Evolutionary conservation across 2,329 filamentous ascomycete species (phyloP).

Genomic region (Verticillium nubilum): DNA sequence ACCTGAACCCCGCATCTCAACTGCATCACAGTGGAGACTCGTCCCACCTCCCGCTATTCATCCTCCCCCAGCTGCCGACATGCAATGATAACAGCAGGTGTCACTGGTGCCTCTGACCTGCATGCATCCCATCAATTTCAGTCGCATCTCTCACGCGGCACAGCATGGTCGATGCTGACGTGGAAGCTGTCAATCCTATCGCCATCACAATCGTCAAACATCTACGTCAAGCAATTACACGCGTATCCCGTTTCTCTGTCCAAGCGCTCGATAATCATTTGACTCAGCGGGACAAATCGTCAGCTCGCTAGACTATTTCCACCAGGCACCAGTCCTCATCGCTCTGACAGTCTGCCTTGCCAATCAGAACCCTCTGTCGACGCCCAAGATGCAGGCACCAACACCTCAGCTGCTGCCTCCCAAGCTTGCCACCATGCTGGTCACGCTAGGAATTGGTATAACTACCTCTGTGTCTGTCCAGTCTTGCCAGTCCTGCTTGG

Average conservation of each 20-base stretch:
- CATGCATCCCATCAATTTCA: too few species aligned
- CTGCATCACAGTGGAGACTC: neutral
- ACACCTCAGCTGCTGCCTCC: neutral
- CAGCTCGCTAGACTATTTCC: neutral
- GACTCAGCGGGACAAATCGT: neutral
- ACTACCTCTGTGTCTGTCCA: neutral
- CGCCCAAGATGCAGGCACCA: neutral
- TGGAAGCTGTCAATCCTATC: neutral
- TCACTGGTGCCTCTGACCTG: too few species aligned
- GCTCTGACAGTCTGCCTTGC: neutral
- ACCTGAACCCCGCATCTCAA: neutral
- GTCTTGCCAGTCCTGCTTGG: neutral
- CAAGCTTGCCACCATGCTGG: neutral
- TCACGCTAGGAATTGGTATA: neutral
- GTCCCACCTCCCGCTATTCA: neutral
- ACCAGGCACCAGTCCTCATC: neutral
- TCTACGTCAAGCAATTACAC: neutral
- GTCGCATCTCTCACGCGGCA: too few species aligned
- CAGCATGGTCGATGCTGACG: too few species aligned
- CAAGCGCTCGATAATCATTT: too few species aligned
- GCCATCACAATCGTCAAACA: neutral
- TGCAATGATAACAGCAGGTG: too few species aligned
- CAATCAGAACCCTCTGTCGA: neutral
- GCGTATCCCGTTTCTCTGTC: too few species aligned
- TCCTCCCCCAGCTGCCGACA: neutral